Evolutionary conservation across 768 basidiomycete genomes (phyloP), one percentile per base, ranked within the genome.

Genomic region (Ramaria sp.): DNA sequence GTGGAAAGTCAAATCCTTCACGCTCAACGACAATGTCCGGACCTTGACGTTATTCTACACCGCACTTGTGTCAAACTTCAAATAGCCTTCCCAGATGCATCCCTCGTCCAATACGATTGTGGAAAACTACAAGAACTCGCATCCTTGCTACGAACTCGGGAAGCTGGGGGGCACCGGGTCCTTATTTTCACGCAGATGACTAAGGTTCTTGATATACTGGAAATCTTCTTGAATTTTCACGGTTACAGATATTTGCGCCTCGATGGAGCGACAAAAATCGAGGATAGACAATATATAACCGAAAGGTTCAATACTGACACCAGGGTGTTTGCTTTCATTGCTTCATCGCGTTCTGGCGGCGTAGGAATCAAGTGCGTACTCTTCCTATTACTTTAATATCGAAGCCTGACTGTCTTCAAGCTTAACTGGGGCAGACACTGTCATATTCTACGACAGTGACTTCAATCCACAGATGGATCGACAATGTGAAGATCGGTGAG

Each of bases 131-230:
- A 96, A 62, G 78, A 82, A 55, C 78, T 98, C 7, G 78, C 82
- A n/a, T 71, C 70, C 24, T 71, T 98, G 25, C 73, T 98, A 9
- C 80, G 89, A 43, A 79, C 88, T 66, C 87, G 82, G 67, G 91
- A 93, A 64, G 79, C 82, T 0, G 90, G 82, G 5, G 91, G 92
- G 0, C 93, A 96, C 64, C 85, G 94, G 6, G 77, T 88, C 24
- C 75, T 98, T 45, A 94, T 98, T 58, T 98, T 98, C 69, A 97
- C 94, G 0, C 94, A 98, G 63, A 97, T 97, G 94, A 95, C 94
- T 28, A 77, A 78, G 57, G 84, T 98, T 30, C 75, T 98, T 56
- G 94, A 98, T 64, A 90, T 98, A 57, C 77, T 98, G 50, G 94
- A 97, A 65, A 83, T 84, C 16, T 98, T 92, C 67, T 76, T 97